These are phyloP conservation scores for Panicum miliaceum DNA, from an alignment of 176 grass and related monocot species.

Conservation along the genomic window DNA sequence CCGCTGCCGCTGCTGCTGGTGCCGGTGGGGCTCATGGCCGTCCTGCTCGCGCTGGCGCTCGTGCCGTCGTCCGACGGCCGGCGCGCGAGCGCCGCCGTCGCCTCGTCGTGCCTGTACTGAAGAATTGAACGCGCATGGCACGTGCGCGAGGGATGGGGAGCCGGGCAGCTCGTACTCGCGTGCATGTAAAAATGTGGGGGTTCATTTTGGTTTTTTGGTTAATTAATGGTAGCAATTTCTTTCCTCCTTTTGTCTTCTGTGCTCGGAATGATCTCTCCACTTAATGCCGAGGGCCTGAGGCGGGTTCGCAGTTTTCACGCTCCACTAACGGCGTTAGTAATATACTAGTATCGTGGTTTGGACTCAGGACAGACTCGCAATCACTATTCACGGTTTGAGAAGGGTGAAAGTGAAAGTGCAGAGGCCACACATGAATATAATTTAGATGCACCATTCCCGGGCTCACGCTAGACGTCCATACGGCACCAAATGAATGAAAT, in stretches of 20 bases:
- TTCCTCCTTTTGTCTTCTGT: background rate
- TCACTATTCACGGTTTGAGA: no score
- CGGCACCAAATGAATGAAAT: no score
- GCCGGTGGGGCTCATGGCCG: constrained; percentile 58
- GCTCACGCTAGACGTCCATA: no score
- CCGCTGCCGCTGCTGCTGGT: constrained; percentile 48
- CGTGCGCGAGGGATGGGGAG: background rate
- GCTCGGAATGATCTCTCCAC: background rate
- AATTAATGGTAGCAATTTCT: background rate
- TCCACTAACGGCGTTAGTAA: no score
- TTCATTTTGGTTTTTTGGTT: background rate
- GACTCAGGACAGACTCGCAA: no score
- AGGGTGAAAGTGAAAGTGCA: no score
- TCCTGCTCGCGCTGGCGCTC: constrained; percentile 58
- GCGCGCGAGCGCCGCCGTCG: background rate
- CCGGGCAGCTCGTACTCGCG: background rate
- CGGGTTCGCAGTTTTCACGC: background rate
- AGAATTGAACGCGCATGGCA: background rate
- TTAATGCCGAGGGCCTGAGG: no score
- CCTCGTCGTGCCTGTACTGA: constrained; percentile 35
- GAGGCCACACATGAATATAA: no score
- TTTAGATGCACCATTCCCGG: no score
- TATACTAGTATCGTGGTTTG: no score
- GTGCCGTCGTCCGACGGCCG: constrained; percentile 39
- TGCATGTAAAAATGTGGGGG: background rate